Conservation (phyloP, 2,329 filamentous ascomycete species). For the Kalaharituber pfeilii region DNA sequence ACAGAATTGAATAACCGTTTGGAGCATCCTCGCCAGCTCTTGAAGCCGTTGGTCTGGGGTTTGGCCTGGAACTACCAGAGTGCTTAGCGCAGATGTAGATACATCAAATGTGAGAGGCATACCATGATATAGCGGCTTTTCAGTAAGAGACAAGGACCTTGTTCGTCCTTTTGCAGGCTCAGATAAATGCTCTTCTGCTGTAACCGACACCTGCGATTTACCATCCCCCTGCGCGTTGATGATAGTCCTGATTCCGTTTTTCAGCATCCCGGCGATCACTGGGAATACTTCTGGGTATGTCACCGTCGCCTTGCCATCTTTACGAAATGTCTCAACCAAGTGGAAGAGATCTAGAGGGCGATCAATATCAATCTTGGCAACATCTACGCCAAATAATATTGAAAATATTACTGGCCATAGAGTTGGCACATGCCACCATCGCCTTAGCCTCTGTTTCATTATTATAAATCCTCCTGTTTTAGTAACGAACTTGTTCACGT, state of each 20-base stretch:
- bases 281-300: constrained; percentile 60
- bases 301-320: constrained; percentile 43
- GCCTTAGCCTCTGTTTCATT: constrained; percentile 61
- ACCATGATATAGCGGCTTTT: constrained; percentile 3
- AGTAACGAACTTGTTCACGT: constrained; percentile 67
- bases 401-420: constrained; percentile 81
- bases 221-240: constrained; percentile 12
- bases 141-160: constrained; percentile 1
- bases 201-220: constrained; percentile 1
- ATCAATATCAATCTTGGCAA: constrained; percentile 55
- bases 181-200: constrained; percentile 4
- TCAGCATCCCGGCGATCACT: constrained; percentile 72
- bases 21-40: constrained; percentile 48
- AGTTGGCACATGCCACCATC: constrained; percentile 74
- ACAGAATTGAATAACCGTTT: constrained; percentile 62
- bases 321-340: constrained; percentile 52
- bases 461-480: constrained; percentile 81
- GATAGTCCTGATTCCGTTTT: constrained; percentile 55
- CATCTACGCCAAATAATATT: constrained; percentile 70
- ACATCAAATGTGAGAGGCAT: too few species aligned
- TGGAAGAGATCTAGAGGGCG: constrained; percentile 56
- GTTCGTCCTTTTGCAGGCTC: constrained; percentile 2
- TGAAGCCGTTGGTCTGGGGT: constrained; percentile 29
- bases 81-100: not conserved
- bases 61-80: constrained; percentile 8